phyloP scores from a whole-genome alignment of 495 filamentous ascomycete species.

The Penicillium steckii region DNA sequence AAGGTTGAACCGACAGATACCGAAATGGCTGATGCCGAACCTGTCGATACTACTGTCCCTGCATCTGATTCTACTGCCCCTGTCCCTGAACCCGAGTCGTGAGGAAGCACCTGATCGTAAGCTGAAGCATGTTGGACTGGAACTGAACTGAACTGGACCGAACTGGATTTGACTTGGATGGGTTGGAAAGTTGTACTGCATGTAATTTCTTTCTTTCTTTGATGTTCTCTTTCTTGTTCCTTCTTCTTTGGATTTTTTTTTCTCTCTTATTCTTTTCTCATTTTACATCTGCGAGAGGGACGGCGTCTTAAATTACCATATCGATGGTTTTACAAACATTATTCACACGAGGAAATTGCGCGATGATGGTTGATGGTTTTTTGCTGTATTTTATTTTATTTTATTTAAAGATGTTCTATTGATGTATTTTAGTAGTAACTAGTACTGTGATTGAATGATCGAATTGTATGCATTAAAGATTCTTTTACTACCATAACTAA shows the following conservation, averaged over 20 bases:
- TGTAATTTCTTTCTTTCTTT: not conserved
- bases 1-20: slow-evolving; percentile 22
- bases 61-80: slow-evolving; percentile 11
- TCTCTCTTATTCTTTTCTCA: not conserved
- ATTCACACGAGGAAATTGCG: slow-evolving; percentile 25
- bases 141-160: too few relatives aligned
- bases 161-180: not conserved
- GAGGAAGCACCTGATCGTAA: too few relatives aligned
- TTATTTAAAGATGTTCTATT: not conserved
- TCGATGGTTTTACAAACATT: slow-evolving; percentile 7
- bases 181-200: slow-evolving; percentile 6
- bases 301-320: slow-evolving; percentile 4
- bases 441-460: too few relatives aligned
- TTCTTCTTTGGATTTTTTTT: not conserved
- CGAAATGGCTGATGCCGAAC: slow-evolving; percentile 39
- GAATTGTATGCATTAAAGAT: too few relatives aligned
- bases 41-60: slow-evolving; percentile 14
- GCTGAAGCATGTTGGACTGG: too few relatives aligned
- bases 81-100: too few relatives aligned
- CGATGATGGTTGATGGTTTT: slow-evolving; percentile 12
- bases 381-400: slow-evolving; percentile 11
- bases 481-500: too few relatives aligned
- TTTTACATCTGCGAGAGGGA: slow-evolving; percentile 7
- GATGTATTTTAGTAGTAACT: too few relatives aligned
- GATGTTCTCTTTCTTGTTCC: not conserved